Evolutionary conservation across 805 yeast species (phyloP).

Genomic region (Candida dendrica): DNA sequence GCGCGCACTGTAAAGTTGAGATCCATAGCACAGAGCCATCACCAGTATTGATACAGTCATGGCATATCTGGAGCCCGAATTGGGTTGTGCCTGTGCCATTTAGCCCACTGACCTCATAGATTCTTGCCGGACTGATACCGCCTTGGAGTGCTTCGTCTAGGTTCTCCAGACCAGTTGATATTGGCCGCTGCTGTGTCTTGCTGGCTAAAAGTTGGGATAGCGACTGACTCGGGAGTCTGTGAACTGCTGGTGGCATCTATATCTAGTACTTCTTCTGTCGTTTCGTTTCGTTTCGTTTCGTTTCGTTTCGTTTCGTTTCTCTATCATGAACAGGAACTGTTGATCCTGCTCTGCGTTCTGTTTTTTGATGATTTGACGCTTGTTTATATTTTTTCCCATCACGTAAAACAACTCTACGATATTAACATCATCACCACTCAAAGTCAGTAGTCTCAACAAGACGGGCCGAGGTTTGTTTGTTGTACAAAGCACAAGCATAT

Average conservation of each 20-base stretch:
- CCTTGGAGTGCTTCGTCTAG: not conserved
- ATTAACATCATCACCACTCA: no score
- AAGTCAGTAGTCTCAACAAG: no score
- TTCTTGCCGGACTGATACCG: not conserved
- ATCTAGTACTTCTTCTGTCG: no score
- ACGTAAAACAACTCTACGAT: no score
- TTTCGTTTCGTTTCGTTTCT: no score
- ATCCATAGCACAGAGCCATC: constrained; percentile 13
- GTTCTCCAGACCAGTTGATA: not conserved
- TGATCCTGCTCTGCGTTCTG: no score
- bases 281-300: no score
- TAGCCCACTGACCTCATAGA: not conserved
- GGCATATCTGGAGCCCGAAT: not conserved
- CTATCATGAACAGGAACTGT: no score
- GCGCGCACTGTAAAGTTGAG: constrained; percentile 12
- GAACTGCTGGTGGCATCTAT: not conserved
- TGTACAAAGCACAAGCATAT: no score
- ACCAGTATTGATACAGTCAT: not conserved
- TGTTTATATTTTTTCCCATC: no score
- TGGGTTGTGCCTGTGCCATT: not conserved
- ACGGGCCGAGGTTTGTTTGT: no score
- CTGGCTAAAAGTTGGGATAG: not conserved
- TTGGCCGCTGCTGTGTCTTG: not conserved
- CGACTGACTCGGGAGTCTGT: not conserved
- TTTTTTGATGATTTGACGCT: no score